phyloP scores from a whole-genome alignment of 2,329 filamentous ascomycete genomes.

The Ustulina deusta region DNA sequence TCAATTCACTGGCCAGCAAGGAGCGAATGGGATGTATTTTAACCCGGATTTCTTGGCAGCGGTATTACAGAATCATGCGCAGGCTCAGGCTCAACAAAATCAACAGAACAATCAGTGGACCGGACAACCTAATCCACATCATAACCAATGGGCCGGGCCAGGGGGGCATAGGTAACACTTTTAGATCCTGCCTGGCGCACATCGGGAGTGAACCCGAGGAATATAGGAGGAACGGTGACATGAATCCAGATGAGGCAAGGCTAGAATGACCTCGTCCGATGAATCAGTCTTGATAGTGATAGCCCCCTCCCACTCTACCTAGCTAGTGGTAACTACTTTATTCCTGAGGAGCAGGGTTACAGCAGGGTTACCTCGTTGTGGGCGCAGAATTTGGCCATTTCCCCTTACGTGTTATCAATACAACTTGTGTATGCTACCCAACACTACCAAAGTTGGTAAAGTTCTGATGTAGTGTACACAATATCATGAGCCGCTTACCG shows the following conservation, averaged over 20 bases:
- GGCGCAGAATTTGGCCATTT: too few relatives aligned
- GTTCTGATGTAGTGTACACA: too few relatives aligned
- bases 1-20: slow-evolving; percentile 54
- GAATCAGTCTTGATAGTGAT: neutral
- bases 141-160: slow-evolving; percentile 46
- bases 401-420: neutral
- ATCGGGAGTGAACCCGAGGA: neutral
- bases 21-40: slow-evolving; percentile 60
- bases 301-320: neutral
- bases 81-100: slow-evolving; percentile 52
- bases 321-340: neutral
- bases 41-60: slow-evolving; percentile 70
- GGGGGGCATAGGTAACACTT: slow-evolving; percentile 44
- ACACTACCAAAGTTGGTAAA: neutral
- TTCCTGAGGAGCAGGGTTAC: neutral
- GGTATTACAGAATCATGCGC: slow-evolving; percentile 57
- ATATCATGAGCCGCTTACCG: neutral
- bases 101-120: slow-evolving; percentile 50
- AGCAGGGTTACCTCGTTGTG: too few relatives aligned
- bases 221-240: neutral
- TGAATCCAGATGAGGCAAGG: neutral
- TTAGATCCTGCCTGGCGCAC: slow-evolving; percentile 5
- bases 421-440: neutral
- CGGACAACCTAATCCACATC: slow-evolving; percentile 42
- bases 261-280: neutral